Conservation (phyloP, 805 yeast genomes). For the Wickerhamiella allomyrinae region DNA sequence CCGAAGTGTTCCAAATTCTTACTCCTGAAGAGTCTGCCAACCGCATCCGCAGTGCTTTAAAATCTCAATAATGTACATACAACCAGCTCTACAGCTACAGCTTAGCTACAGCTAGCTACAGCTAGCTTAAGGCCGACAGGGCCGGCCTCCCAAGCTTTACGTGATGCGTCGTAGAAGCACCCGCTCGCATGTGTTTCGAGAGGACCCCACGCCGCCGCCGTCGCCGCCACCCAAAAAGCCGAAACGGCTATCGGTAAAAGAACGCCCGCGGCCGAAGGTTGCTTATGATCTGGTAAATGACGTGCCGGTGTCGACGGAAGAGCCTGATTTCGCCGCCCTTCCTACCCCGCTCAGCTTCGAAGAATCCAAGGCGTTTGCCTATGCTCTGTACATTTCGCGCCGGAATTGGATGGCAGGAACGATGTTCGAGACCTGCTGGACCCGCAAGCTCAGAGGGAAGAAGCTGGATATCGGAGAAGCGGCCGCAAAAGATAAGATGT, state of each 20-base stretch:
- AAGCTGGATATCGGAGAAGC: conserved; percentile 32
- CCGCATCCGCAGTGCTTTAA: background rate
- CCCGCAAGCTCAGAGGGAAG: conserved; percentile 46
- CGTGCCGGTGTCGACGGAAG: conserved; percentile 45
- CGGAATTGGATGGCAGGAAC: conserved; percentile 48
- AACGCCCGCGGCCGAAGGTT: conserved; percentile 18
- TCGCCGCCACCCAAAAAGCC: conserved; percentile 16
- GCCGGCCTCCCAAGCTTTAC: background rate
- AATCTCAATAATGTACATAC: background rate
- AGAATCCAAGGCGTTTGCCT: conserved; percentile 40
- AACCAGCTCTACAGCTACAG: background rate
- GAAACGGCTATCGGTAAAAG: conserved; percentile 10
- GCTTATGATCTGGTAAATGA: conserved; percentile 16
- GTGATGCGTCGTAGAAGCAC: conserved; percentile 2
- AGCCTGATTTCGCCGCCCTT: conserved; percentile 51
- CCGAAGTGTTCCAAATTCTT: conserved; percentile 39
- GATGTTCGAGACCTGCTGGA: conserved; percentile 72
- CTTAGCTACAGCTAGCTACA: too few species aligned
- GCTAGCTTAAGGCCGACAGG: background rate
- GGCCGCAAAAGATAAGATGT: conserved; percentile 76
- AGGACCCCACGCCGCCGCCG: conserved; percentile 6
- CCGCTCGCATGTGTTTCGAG: background rate
- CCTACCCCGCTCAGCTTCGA: conserved; percentile 53
- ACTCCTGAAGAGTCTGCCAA: conserved; percentile 24
- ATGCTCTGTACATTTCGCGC: conserved; percentile 56